Base-by-base conservation (phyloP, 805 yeast genomes). In the Lipomyces spencermartinsiae region DNA sequence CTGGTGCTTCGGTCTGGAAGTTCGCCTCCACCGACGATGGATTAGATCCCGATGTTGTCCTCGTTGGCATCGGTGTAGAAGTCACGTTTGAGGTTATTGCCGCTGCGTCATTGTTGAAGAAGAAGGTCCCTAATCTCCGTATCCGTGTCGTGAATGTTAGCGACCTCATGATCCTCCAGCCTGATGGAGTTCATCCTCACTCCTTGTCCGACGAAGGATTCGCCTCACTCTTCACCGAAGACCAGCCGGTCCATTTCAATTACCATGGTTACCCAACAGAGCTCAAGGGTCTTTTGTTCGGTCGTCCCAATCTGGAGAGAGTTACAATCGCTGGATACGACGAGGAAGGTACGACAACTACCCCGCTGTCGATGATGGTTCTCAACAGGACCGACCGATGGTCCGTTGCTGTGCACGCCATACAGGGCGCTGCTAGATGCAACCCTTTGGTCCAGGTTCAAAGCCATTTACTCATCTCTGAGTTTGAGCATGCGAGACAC, bases 1-100 rank as follows among this genome's bases (percentile, higher is more conserved):
- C 72, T n/a, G 73, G 73, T n/a, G 73, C 73, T 29, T 61, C 67
- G n/a, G 66, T 71, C 35, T 71, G 72, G 72, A 67, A 66, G 58
- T 71, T 66, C 39, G 72, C 72, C 4, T 69, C 71, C 25, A 69
- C 69, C 19, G 73, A 71, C 58, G 67, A 60, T 16, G 73, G 73
- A 8, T 5, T 66, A 19, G 60, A 69, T 54, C 74, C 74, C 5
- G 74, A 71, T 53, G 72, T 71, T 22, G 74, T 70, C 19, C 68
- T 71, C 8, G 73, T 63, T 35, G 73, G 73, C 5, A 61, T 70
- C 37, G 74, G 74, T 31, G 70, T 62, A 31, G 74, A 70, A 64
- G 71, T 68, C 62, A 71, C 71, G 35, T 71, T 71, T 49, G 73
- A 71, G 62, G 72, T 69, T 31, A 65, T 71, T 35, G 70, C 72